Base-by-base conservation (phyloP, 2,329 filamentous ascomycete species). In the Botrytis squamosa region DNA sequence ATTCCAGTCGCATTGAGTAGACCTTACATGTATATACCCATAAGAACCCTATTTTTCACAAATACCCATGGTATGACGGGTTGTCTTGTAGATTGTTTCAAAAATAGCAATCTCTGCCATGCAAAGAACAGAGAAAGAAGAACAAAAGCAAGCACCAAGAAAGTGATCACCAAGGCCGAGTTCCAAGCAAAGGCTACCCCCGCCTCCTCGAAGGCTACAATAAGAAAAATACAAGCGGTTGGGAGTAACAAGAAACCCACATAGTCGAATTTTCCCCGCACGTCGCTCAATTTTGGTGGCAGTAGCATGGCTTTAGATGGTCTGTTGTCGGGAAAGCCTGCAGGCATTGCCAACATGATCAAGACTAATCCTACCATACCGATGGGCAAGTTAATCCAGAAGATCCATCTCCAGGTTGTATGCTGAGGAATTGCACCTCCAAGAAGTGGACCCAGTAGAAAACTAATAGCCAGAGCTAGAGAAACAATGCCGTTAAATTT, bases 171-270 rank as follows among this genome's bases (percentile, higher is more conserved):
- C 8, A 82, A 75, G 0, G 81, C 80, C 62, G 82, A 84, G 12
- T 75, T 78, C 85, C 85, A 87, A 5, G 82, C 76, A 69, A 84
- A 85, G 9, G 79, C 79, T 29, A 81, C 77, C 8, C 85, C 85
- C 9, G 80, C 85, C 75, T 85, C 81, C 65, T 87, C 83, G 22
- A 87, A 79, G 1, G 83, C 84, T 57, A 85, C 84, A 25, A 86
- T 82, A n/a, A 87, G 76, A 5, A 86, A 80, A 5, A 85, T 81
- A 0, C 84, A 85, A 5, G 82, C 82, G 0, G 81, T 81, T 10
- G 87, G 80, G 0, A 83, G 77, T 4, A 85, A 67, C 46, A 82
- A 73, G 9, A 78, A 71, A n/a, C 77, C 78, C 22, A 75, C 25
- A 38, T 75, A 70, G 69, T 77, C 77, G n/a, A 73, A 36, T 33